phyloP scores from a whole-genome alignment of 768 basidiomycete species.

The Mycena capillaripes region DNA sequence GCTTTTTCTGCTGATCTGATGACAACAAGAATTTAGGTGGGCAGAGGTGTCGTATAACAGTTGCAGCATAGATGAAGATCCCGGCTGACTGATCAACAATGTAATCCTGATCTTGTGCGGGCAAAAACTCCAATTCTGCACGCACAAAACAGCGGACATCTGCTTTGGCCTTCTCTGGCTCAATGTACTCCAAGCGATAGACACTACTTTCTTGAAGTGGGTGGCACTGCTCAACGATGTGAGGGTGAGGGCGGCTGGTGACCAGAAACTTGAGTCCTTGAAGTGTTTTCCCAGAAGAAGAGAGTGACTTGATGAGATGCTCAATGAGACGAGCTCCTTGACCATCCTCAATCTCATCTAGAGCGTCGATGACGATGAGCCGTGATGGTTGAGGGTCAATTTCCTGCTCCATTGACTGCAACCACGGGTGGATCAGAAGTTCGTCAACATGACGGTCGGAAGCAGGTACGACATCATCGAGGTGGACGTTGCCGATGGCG shows the following conservation, averaged over 20 bases:
- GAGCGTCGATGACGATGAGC: constrained; percentile 45
- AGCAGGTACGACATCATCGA: background rate
- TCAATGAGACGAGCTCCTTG: background rate
- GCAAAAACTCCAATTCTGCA: background rate
- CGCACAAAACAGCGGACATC: background rate
- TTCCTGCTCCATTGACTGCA: constrained; percentile 25
- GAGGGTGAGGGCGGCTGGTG: constrained; percentile 9
- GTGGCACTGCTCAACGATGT: background rate
- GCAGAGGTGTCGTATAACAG: background rate
- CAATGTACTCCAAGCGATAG: background rate
- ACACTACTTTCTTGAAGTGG: background rate
- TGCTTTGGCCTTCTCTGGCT: background rate
- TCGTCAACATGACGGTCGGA: background rate
- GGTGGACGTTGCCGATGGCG: background rate
- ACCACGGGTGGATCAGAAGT: background rate
- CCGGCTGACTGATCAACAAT: background rate
- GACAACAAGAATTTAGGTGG: background rate
- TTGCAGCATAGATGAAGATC: constrained; percentile 16
- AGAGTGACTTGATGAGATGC: background rate
- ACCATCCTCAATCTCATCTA: constrained; percentile 40
- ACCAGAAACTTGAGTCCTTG: constrained; percentile 1
- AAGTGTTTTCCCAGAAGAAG: background rate
- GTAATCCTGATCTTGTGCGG: background rate
- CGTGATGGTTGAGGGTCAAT: background rate
- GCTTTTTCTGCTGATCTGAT: background rate